Base-by-base conservation (phyloP, 1,139 yeast species). In the Wickerhamomyces sp. region DNA sequence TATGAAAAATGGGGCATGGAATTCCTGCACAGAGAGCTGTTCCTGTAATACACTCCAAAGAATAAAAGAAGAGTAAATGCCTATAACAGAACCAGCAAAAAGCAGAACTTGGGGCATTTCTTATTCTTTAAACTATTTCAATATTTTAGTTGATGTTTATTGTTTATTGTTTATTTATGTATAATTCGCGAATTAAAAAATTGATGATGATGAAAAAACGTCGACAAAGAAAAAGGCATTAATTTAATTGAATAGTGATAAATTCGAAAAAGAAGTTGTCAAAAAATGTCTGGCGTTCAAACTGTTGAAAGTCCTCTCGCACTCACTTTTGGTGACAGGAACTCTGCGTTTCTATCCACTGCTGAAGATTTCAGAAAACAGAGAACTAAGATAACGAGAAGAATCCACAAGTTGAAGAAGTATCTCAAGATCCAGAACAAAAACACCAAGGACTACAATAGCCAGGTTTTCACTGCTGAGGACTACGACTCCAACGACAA, bases 11-110 rank as follows among this genome's bases (percentile, higher is more conserved):
- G 97, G 92, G 1, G 89, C 81, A 44, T 79, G 74, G 64, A 87
- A 89, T 5, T 87, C 78, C 36, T 81, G 82, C 4, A 94, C 80
- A 22, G 89, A 76, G 49, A 92, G 78, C 38, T 94, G 79, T 59
- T 92, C 98, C 56, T 92, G 97, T 14, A 90, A 72, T 28, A 87
- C 72, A 0, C 96, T 90, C 98, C 98, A 92, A 2, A 92, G 73
- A 28, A 92, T 64, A 55, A 92, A 92, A 29, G 96, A 81, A 2
- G 77, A 79, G 56, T 90, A 92, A 34, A 92, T 84, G 0, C 96
- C 96, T 1, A 64, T 50, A 0, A 84, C 78, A 53, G 90, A 84
- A 9, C 74, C 47, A 1, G 72, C 48, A 29, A 83, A 65, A 20
- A 56, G 51, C 15, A 49, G 17, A 9, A 46, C 41, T n/a, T 36